A percentile compares a stretch with the other conserved stretches of the same genome.
Evolutionary conservation across 495 filamentous ascomycete species (phyloP).

Genomic region (Schizothecium vesticola): DNA sequence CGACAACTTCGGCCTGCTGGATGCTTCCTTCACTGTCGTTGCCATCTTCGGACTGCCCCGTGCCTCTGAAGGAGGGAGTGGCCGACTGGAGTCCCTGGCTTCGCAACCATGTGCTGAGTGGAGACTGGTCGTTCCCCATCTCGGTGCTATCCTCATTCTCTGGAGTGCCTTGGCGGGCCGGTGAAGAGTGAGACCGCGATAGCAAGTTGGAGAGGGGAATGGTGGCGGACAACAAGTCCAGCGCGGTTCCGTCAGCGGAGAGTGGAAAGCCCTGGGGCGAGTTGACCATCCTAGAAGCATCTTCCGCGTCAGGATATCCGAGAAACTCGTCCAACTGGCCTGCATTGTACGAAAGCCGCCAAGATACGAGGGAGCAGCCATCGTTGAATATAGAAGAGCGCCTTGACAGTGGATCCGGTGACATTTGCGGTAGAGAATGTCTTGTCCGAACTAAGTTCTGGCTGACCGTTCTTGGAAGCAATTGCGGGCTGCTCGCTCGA

Average conservation of each 20-base stretch:
- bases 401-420: conserved; percentile 29
- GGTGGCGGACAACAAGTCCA: not conserved
- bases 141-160: conserved; percentile 3
- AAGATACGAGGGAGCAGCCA: conserved; percentile 34
- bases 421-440: conserved; percentile 24
- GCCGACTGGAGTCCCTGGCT: conserved; percentile 34
- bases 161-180: conserved; percentile 14
- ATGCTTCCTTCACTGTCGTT: conserved; percentile 16
- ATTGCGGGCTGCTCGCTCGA: conserved; percentile 24
- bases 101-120: conserved; percentile 37
- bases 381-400: conserved; percentile 23
- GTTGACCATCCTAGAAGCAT: conserved; percentile 6
- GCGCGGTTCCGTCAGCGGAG: conserved; percentile 3
- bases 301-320: conserved; percentile 6
- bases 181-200: conserved; percentile 16
- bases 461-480: not conserved
- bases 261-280: not conserved
- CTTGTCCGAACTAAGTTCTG: conserved; percentile 9
- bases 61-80: conserved; percentile 16
- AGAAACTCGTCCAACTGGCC: conserved; percentile 28
- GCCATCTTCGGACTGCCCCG: conserved; percentile 10
- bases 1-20: conserved; percentile 27
- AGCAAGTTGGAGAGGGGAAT: conserved; percentile 7
- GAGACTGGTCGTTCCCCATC: conserved; percentile 26
- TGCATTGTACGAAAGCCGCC: conserved; percentile 35